Evolutionary conservation across 176 grass and related monocot species (phyloP), one percentile per base, ranked within the genome.

Genomic region (Paspalum notatum): DNA sequence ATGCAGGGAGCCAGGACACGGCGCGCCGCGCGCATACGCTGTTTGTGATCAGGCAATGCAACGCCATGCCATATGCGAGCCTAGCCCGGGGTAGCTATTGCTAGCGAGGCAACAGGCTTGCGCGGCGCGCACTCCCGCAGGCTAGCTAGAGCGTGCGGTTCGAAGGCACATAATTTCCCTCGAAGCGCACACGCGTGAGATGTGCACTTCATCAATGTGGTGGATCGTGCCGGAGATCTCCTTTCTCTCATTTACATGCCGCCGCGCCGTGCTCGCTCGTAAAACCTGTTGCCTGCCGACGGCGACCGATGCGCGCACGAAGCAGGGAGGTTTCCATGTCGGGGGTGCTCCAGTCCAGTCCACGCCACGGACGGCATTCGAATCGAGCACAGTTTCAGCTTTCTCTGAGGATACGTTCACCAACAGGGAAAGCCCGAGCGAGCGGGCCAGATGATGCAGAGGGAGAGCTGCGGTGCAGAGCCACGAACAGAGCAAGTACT

Each of bases 151-250:
- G 72, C 27, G 77, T 89, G 82, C 77, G 69, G 71, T 89, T 89
- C 77, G 60, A 85, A 71, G 77, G 71, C 76, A 58, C 40, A 82
- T 85, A 77, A 89, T 58, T 85, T 48, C 18, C 87, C 82, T 89
- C 72, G 77, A 81, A 27, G 64, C 24, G 86, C 66, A 47, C 82
- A 70, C n/a, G 49, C 62, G 51, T 65, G 44, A 80, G 75, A 74
- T 44, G 65, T 58, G 72, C 82, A 50, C 55, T 65, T 32, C 77
- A 82, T 89, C 71, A 72, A 72, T 72, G 87, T 69, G 42, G 65
- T 58, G 14, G 63, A 85, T 85, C 41, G 77, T 64, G 82, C 62
- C 25, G 13, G 46, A 80, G 82, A 74, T 88, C 2, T 48, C 11
- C 16, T 53, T 69, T 68, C 39, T 55, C 70, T 59, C 65, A 66